Conservation (phyloP, 2,329 filamentous ascomycete genomes). For the Knufia petricola region DNA sequence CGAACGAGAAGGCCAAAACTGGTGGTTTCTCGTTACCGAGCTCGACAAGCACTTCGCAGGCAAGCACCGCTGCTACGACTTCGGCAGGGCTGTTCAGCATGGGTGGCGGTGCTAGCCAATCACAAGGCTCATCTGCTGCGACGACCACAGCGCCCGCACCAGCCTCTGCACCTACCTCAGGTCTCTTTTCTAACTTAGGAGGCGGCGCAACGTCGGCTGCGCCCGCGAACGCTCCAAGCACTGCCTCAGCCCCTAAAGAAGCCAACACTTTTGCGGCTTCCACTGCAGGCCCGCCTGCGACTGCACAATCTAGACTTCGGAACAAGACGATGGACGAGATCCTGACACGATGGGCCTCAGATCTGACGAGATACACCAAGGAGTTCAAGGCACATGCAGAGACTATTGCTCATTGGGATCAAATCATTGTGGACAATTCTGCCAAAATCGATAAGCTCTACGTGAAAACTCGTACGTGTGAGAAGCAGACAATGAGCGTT, state of each 20-base stretch:
- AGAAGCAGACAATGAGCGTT: constrained; percentile 84
- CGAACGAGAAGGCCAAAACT: constrained; percentile 4
- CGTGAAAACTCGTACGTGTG: constrained; percentile 82
- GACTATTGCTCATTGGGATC: constrained; percentile 83
- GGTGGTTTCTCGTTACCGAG: constrained; percentile 6
- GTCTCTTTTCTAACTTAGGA: constrained; percentile 16
- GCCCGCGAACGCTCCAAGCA: constrained; percentile 5
- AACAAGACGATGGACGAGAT: constrained; percentile 99
- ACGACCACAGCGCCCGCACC: constrained; percentile 14
- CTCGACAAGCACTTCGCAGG: constrained; percentile 9
- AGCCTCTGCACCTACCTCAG: constrained; percentile 23
- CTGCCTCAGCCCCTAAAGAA: constrained; percentile 7
- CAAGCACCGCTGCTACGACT: constrained; percentile 10
- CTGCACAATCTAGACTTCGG: constrained; percentile 75
- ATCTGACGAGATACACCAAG: constrained; percentile 91
- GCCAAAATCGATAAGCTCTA: constrained; percentile 93
- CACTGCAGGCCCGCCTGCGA: constrained; percentile 69
- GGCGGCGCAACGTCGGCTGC: constrained; percentile 12
- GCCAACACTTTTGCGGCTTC: constrained; percentile 55
- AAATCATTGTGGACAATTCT: constrained; percentile 82
- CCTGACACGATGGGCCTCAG: constrained; percentile 90
- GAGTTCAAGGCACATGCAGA: constrained; percentile 87
- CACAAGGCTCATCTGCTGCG: constrained; percentile 13
- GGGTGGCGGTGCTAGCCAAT: constrained; percentile 1
- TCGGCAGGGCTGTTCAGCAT: constrained; percentile 5